Evolutionary conservation across 192 early-diverging fungal genomes (phyloP).

Genomic region (Backusella australiensis): DNA sequence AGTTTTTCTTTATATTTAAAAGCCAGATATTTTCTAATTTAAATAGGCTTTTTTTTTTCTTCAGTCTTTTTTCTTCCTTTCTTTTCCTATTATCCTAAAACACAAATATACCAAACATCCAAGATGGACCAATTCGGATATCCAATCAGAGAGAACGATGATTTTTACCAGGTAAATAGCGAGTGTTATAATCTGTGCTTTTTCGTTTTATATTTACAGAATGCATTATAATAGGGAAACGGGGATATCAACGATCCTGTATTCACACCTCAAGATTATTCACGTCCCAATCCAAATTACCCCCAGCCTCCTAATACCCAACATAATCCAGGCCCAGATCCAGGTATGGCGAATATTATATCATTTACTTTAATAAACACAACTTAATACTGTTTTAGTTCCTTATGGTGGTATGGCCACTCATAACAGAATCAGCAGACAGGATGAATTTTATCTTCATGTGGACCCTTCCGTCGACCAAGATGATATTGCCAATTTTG

Average conservation of each 20-base stretch:
- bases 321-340: constrained; percentile 20
- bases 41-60: neutral
- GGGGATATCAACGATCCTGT: constrained; percentile 2
- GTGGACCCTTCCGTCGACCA: constrained; percentile 22
- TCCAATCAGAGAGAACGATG: neutral
- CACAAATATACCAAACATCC: neutral
- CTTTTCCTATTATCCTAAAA: neutral
- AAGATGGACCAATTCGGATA: neutral
- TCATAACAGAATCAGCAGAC: neutral
- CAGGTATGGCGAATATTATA: neutral
- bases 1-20: neutral
- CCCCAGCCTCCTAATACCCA: constrained; percentile 23
- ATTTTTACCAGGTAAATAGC: neutral
- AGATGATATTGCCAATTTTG: constrained; percentile 33
- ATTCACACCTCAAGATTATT: neutral
- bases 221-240: neutral
- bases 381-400: neutral
- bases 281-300: constrained; percentile 10
- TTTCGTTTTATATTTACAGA: neutral
- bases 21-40: neutral
- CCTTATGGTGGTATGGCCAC: constrained; percentile 8
- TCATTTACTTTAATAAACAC: no score
- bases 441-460: constrained; percentile 11
- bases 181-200: neutral
- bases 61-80: neutral